phyloP scores from a whole-genome alignment of 2,329 filamentous ascomycete species.

The Monosporascus cannonballus region DNA sequence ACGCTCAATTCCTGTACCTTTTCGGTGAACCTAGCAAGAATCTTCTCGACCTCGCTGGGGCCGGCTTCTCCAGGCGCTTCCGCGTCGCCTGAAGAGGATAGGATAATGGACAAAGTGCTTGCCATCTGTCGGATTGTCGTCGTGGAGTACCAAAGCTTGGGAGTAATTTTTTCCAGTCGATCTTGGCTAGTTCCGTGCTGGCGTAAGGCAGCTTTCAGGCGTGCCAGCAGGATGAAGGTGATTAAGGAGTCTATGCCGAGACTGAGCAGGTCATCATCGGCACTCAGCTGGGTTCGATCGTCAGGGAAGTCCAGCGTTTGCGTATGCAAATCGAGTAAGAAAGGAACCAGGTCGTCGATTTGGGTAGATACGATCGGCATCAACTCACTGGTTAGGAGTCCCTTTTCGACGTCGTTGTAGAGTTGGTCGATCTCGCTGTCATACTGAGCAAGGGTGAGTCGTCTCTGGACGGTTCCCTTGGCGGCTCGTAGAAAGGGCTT shows the following conservation, averaged over 20 bases:
- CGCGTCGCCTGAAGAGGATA: conserved; percentile 1
- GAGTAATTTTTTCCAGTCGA: conserved; percentile 2
- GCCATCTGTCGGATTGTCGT: conserved; percentile 5
- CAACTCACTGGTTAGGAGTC: conserved; percentile 1
- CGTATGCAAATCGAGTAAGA: not conserved
- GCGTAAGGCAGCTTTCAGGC: not conserved
- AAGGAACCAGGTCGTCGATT: not conserved
- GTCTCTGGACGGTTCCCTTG: conserved; percentile 21
- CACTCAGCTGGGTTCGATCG: not conserved
- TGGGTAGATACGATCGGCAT: not conserved
- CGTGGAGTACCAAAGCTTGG: conserved; percentile 6
- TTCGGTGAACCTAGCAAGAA: conserved; percentile 16
- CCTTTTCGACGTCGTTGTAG: conserved; percentile 17
- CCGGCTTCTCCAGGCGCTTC: conserved; percentile 3
- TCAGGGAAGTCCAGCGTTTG: not conserved
- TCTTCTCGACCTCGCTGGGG: conserved; percentile 11
- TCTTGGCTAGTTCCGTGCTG: not conserved
- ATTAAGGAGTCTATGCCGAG: not conserved
- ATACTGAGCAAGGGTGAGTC: conserved; percentile 14
- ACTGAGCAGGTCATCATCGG: conserved; percentile 5
- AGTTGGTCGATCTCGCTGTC: conserved; percentile 20
- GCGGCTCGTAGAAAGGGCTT: conserved; percentile 22
- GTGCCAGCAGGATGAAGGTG: not conserved
- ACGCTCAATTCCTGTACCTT: conserved; percentile 9
- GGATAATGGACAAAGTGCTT: conserved; percentile 2